Percentiles rank a stretch among this genome's conserved stretches.
Evolutionary conservation across 768 basidiomycete genomes (phyloP).

Genomic region (Amanita muscaria): DNA sequence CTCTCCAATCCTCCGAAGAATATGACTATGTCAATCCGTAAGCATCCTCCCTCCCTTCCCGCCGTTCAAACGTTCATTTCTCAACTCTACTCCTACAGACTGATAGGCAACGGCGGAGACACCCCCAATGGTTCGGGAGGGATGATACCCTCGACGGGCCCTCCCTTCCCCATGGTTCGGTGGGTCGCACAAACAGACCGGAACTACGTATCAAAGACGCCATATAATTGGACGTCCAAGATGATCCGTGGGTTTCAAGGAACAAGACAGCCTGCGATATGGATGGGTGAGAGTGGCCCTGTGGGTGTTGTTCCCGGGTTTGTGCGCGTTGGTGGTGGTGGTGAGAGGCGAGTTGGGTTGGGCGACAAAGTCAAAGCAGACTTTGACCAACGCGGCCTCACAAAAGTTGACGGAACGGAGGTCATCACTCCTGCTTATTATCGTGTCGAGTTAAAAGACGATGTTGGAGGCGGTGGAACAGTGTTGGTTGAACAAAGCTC

Average conservation of each 20-base stretch:
- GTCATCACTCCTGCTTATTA: conserved; percentile 48
- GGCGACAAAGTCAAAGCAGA: conserved; percentile 30
- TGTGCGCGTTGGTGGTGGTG: conserved; percentile 11
- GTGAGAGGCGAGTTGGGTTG: neutral
- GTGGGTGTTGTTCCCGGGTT: conserved; percentile 54
- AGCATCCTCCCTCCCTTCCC: neutral
- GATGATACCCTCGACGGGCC: conserved; percentile 68
- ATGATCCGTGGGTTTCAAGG: conserved; percentile 68
- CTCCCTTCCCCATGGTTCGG: conserved; percentile 80
- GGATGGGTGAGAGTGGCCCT: conserved; percentile 78
- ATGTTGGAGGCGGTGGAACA: conserved; percentile 32
- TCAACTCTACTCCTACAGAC: conserved; percentile 15
- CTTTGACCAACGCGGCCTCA: conserved; percentile 54
- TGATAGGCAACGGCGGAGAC: conserved; percentile 69
- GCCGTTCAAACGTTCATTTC: neutral
- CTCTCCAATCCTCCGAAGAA: neutral
- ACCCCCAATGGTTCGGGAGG: conserved; percentile 65
- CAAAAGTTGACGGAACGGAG: conserved; percentile 44
- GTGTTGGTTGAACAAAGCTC: conserved; percentile 53
- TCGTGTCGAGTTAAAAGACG: conserved; percentile 43
- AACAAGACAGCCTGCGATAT: conserved; percentile 80
- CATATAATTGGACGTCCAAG: conserved; percentile 53
- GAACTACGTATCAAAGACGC: conserved; percentile 67
- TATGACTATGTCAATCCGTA: conserved; percentile 10
- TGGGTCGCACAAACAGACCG: conserved; percentile 77